These are phyloP conservation scores for Narthecium ossifragum DNA, from an alignment of 106 monocot genomes.

Conservation along the genomic window DNA sequence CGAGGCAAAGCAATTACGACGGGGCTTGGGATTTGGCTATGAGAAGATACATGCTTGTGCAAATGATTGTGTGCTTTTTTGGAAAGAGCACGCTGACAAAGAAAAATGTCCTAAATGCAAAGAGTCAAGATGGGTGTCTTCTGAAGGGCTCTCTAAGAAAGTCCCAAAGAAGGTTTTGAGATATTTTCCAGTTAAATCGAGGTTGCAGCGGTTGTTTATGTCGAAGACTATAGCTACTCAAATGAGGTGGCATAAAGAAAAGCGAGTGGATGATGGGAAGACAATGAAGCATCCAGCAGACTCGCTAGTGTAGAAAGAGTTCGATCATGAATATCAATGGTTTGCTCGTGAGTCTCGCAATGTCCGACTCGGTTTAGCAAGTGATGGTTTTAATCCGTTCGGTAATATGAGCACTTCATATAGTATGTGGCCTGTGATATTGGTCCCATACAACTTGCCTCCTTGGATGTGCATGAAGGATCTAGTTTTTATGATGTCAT, in stretches of 20 bases:
- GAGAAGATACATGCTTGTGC: no score
- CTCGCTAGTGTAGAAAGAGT: no score
- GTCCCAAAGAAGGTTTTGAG: no score
- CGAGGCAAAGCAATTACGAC: no score
- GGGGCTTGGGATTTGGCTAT: no score
- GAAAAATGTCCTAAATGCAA: no score
- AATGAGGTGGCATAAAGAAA: slow-evolving; percentile 15
- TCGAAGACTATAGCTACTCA: not conserved
- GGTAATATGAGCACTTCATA: slow-evolving; percentile 8
- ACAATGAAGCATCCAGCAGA: slow-evolving; percentile 14
- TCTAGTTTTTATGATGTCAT: not conserved
- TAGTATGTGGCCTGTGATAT: slow-evolving; percentile 14
- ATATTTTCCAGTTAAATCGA: no score
- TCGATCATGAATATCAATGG: not conserved
- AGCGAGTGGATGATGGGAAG: not conserved
- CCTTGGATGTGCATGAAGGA: slow-evolving; percentile 20
- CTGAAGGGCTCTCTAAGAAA: no score
- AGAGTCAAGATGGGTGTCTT: no score
- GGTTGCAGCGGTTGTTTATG: no score
- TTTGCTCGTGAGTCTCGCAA: slow-evolving; percentile 10
- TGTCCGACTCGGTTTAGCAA: slow-evolving; percentile 12
- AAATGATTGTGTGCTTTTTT: no score
- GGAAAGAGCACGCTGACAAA: no score
- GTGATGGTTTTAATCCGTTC: slow-evolving; percentile 19
- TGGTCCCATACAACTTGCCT: slow-evolving; percentile 20